Base-by-base conservation (phyloP, 2,329 filamentous ascomycete species). In the Penicillium glabrum region DNA sequence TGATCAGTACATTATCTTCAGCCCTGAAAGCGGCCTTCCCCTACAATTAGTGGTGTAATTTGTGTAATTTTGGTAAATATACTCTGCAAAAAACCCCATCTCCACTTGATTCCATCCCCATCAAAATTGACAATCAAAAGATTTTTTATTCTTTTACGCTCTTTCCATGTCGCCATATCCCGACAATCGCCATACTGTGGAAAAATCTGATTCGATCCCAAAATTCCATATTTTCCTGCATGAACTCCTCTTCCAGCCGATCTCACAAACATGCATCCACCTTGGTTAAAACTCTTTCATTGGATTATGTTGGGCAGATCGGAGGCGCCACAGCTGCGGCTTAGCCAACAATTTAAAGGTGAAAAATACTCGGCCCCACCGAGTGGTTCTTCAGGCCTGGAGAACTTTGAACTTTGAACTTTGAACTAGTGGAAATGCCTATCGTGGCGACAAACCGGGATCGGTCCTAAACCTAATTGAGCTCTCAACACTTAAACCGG, bases 401-500 rank as follows among this genome's bases (percentile, higher is more conserved):
- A 27, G 35, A 49, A 49, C n/a, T 39, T 19, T 13, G 19, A 24
- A 50, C 16, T 11, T 19, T 13, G 21, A 24, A 50, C 16, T 11
- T 19, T n/a, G 35, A 39, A 11, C n/a, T 39, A 39, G 35, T 39
- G 35, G 16, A 37, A 37, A 35, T 50, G 19, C 10, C 23, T 46
- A 41, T 26, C n/a, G 39, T 46, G 51, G 41, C 46, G 44, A 44
- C 23, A 35, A n/a, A 33, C 45, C 11, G 3, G 39, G 37, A 21
- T 51, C 41, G 48, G 29, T 47, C 24, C 58, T 59, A 53, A 41
- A 39, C 60, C 53, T 19, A 35, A 56, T 60, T 60, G 41, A 53
- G 58, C 9, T n/a, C 55, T 59, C 60, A 62, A 62, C 60, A 60
- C 43, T 60, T 51, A 46, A 46, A 24, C 39, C n/a, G 29, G 13